Evolutionary conservation across 495 filamentous ascomycete species (phyloP).

Genomic region (Aspergillus avenaceus): DNA sequence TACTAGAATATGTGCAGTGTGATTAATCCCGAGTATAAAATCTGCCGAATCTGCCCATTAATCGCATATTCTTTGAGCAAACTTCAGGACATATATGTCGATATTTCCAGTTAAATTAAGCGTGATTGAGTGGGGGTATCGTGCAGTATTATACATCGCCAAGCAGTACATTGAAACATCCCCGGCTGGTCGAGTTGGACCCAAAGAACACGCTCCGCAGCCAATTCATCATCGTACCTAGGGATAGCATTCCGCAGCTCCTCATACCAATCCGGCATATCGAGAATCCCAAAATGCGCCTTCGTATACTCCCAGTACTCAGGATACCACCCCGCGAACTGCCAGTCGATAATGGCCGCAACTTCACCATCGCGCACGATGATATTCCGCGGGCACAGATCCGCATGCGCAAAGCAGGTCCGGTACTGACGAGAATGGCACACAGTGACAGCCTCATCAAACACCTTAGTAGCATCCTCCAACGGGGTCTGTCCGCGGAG

Average conservation of each 20-base stretch:
- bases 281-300: constrained; percentile 14
- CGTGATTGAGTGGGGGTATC: too few species aligned
- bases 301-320: constrained; percentile 48
- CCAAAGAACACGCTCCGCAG: constrained; percentile 5
- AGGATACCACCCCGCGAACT: constrained; percentile 45
- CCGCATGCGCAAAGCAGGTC: constrained; percentile 23
- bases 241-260: constrained; percentile 2
- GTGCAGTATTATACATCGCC: too few species aligned
- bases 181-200: constrained; percentile 6
- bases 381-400: constrained; percentile 31
- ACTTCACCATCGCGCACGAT: constrained; percentile 23
- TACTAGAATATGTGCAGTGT: too few species aligned
- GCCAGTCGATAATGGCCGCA: constrained; percentile 47
- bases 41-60: too few species aligned
- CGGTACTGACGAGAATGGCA: constrained; percentile 11
- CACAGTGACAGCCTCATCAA: constrained; percentile 2
- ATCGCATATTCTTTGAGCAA: too few species aligned
- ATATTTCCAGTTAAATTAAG: too few species aligned
- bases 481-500: constrained; percentile 7
- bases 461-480: constrained; percentile 5
- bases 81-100: too few species aligned
- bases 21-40: too few species aligned
- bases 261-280: constrained; percentile 11
- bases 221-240: constrained; percentile 10
- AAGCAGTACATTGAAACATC: too few species aligned